Evolutionary conservation across 2,329 filamentous ascomycete species (phyloP), one percentile per base, ranked within the genome.

Genomic region (Hypocreales sp.): DNA sequence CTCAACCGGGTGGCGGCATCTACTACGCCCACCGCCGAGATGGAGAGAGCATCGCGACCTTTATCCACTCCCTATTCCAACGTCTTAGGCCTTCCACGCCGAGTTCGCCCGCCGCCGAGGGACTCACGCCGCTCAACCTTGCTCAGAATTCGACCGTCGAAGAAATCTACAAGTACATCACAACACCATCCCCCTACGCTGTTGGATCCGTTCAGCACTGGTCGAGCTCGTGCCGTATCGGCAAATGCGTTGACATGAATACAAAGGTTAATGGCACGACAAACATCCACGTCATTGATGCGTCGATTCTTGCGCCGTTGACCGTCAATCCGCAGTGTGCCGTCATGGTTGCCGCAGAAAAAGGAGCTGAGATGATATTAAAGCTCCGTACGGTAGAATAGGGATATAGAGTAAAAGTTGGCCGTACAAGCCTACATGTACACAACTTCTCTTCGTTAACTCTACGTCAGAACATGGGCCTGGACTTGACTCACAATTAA

Each of bases 321-420:
- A 66, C 60, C 1, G 61, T 63, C 2, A 68, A 68, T 37, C 64
- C 64, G 2, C 61, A 64, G 35, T 61, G 67, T 41, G 63, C 61
- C 1, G 52, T 65, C 15, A 67, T 68, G 61, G 55, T 63, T 13
- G 62, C 58, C 5, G 64, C 53, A 1, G 64, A 68, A 47, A 55
- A 52, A 35, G 64, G 56, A 1, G 51, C 56, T 3, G 64, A 67
- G 44, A 47, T 57, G 36, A 63, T 68, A 31, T 18, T 37, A 18
- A 23, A 24, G 26, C n/a, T n/a, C n/a, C n/a, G n/a, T n/a, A n/a
- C n/a, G n/a, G n/a, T n/a, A n/a, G n/a, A n/a, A n/a, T n/a, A n/a
- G n/a, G n/a, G n/a, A n/a, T n/a, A n/a, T n/a, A n/a, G n/a, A n/a
- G n/a, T n/a, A n/a, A n/a, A n/a, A n/a, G n/a, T n/a, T n/a, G n/a